Conservation (phyloP, 2,329 filamentous ascomycete genomes). For the Cladosporium oxysporum region DNA sequence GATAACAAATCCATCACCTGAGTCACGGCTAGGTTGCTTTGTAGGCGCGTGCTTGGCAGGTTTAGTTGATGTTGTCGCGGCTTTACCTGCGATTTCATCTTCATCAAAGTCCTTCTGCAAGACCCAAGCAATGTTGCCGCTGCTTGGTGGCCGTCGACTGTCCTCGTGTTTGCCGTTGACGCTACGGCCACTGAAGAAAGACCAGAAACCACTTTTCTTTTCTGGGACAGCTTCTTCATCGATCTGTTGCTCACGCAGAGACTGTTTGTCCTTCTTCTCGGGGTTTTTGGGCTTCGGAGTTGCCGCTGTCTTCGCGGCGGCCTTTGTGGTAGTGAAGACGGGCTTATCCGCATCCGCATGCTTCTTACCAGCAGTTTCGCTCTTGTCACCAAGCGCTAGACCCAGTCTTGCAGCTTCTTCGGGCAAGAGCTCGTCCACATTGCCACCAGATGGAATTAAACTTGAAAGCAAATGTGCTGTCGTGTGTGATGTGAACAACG, state of each 20-base stretch:
- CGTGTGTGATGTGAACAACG: conserved; percentile 91
- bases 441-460: conserved; percentile 71
- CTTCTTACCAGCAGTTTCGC: conserved; percentile 22
- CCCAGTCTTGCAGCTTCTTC: conserved; percentile 59
- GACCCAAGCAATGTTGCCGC: conserved; percentile 74
- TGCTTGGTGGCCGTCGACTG: conserved; percentile 68
- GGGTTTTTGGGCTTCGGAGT: conserved; percentile 23
- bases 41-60: conserved; percentile 35
- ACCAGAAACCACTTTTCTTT: conserved; percentile 40
- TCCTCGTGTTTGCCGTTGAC: conserved; percentile 33
- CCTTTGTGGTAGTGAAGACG: conserved; percentile 32
- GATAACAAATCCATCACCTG: conserved; percentile 70
- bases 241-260: conserved; percentile 30
- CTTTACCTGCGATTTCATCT: conserved; percentile 47
- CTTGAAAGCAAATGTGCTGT: conserved; percentile 91
- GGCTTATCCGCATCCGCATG: conserved; percentile 26
- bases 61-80: conserved; percentile 23
- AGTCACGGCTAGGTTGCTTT: conserved; percentile 24
- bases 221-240: conserved; percentile 12
- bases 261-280: conserved; percentile 10
- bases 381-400: conserved; percentile 36
- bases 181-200: conserved; percentile 38
- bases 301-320: conserved; percentile 24
- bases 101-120: conserved; percentile 67
- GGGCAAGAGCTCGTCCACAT: conserved; percentile 61